A percentile compares a stretch with the other conserved stretches of the same genome.
Conservation (phyloP, 305 asterid species). For the Stenogyne calaminthoides region DNA sequence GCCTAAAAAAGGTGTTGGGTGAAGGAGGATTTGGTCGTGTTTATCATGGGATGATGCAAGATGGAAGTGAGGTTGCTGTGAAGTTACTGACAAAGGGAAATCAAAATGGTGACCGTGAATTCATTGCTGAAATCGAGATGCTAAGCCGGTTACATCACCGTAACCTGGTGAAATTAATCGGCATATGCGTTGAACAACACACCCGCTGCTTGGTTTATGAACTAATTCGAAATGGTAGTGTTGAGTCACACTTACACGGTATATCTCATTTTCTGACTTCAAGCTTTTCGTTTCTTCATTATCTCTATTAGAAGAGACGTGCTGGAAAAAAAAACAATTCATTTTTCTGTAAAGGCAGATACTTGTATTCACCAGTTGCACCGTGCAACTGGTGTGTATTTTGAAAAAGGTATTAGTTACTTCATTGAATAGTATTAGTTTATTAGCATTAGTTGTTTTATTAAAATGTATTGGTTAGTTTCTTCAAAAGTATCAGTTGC, state of each 20-base stretch:
- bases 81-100: constrained; percentile 72
- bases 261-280: constrained; percentile 29
- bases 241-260: constrained; percentile 96
- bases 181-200: constrained; percentile 77
- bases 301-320: background rate
- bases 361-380: too few relatives aligned
- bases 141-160: constrained; percentile 96
- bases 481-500: too few relatives aligned
- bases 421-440: too few relatives aligned
- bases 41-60: constrained; percentile 78
- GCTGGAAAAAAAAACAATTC: background rate
- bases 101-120: constrained; percentile 89
- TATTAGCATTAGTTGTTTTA: too few relatives aligned
- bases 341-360: background rate
- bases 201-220: constrained; percentile 92
- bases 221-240: constrained; percentile 87
- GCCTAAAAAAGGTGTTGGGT: constrained; percentile 66
- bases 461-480: too few relatives aligned
- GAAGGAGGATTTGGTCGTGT: constrained; percentile 99
- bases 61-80: constrained; percentile 79
- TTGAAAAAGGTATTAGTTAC: too few relatives aligned
- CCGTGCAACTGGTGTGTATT: too few relatives aligned
- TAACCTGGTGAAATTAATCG: constrained; percentile 88
- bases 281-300: constrained; percentile 6
- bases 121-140: constrained; percentile 95